Evolutionary conservation across 495 filamentous ascomycete genomes (phyloP).

Genomic region (Tuber calosporum): DNA sequence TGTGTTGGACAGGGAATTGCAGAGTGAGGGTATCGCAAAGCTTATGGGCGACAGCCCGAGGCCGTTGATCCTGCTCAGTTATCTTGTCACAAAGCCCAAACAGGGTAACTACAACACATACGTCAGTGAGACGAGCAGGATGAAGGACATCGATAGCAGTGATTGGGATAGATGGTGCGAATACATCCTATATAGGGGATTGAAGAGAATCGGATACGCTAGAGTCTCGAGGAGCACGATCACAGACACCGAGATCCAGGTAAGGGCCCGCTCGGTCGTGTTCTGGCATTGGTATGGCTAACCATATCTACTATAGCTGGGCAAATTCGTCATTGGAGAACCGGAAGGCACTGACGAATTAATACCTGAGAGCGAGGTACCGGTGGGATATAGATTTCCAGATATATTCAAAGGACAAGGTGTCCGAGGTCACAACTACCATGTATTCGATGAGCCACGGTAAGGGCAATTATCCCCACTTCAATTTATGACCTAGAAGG

Average conservation of each 20-base stretch:
- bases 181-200: slow-evolving; percentile 90
- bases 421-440: slow-evolving; percentile 82
- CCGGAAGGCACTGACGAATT: slow-evolving; percentile 49
- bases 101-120: slow-evolving; percentile 97
- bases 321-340: slow-evolving; percentile 84
- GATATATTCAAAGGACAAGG: slow-evolving; percentile 76
- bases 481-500: slow-evolving; percentile 1
- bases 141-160: slow-evolving; percentile 87
- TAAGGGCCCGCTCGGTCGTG: slow-evolving; percentile 41
- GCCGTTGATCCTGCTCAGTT: slow-evolving; percentile 78
- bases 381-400: slow-evolving; percentile 76
- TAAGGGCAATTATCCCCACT: slow-evolving; percentile 45
- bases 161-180: slow-evolving; percentile 99
- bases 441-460: slow-evolving; percentile 91
- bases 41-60: slow-evolving; percentile 78
- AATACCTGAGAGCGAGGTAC: slow-evolving; percentile 61
- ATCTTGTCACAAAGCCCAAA: slow-evolving; percentile 82
- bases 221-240: slow-evolving; percentile 81
- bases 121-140: slow-evolving; percentile 75
- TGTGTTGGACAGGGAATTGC: slow-evolving; percentile 80
- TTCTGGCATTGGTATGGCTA: background rate
- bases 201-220: slow-evolving; percentile 83
- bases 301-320: slow-evolving; percentile 51
- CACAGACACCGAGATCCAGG: slow-evolving; percentile 95
- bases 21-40: slow-evolving; percentile 77